Percentiles rank a stretch among this genome's conserved stretches.
Evolutionary conservation across 2,329 filamentous ascomycete species (phyloP).

Genomic region (Penicillium hesseltinei): DNA sequence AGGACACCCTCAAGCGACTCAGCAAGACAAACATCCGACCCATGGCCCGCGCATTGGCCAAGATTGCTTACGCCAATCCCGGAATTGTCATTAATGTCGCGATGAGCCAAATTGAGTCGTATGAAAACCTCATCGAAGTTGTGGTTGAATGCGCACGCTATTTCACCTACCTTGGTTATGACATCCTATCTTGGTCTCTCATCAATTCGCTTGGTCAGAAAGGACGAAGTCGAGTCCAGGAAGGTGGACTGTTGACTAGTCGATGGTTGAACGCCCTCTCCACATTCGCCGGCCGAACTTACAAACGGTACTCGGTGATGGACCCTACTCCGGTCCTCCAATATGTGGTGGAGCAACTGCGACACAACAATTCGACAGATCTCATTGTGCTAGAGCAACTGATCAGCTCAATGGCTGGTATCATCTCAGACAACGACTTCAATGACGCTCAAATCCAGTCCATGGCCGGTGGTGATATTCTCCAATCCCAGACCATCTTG

Average conservation of each 20-base stretch:
- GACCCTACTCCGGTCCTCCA: conserved; percentile 81
- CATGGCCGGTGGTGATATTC: conserved; percentile 78
- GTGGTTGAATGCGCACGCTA: conserved; percentile 94
- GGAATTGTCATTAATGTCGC: conserved; percentile 88
- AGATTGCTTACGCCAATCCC: conserved; percentile 86
- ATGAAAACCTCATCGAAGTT: conserved; percentile 90
- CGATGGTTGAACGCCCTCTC: conserved; percentile 89
- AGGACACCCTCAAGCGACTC: conserved; percentile 82
- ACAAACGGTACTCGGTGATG: conserved; percentile 79
- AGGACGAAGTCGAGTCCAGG: conserved; percentile 59
- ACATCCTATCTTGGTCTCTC: conserved; percentile 89
- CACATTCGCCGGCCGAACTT: conserved; percentile 86
- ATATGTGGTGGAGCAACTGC: conserved; percentile 83
- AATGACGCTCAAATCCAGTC: conserved; percentile 84
- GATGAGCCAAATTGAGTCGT: conserved; percentile 86
- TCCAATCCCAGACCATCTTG: conserved; percentile 77
- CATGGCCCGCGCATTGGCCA: conserved; percentile 85
- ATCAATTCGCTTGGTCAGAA: conserved; percentile 67
- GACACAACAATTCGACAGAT: conserved; percentile 80
- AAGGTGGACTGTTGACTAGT: conserved; percentile 73
- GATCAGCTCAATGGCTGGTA: conserved; percentile 88
- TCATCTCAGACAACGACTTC: conserved; percentile 81
- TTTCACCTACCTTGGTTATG: conserved; percentile 88
- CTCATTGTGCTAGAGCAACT: conserved; percentile 89
- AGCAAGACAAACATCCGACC: conserved; percentile 81